Evolutionary conservation across 768 basidiomycete genomes (phyloP).

Genomic region (Coprinopsis marcescibilis): DNA sequence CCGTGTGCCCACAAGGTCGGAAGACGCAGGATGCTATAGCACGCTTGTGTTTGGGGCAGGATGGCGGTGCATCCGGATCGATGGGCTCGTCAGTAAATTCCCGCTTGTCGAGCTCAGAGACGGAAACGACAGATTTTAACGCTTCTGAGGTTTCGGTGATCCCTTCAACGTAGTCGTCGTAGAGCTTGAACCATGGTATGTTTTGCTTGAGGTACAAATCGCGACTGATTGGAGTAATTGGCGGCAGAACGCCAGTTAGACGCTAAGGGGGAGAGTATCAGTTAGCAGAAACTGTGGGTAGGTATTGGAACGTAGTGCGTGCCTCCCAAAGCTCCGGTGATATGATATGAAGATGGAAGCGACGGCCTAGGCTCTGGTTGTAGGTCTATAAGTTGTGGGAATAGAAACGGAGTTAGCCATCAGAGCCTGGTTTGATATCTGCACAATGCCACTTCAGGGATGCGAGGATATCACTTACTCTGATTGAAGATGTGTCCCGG

Average conservation of each 20-base stretch:
- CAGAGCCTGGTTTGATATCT: background rate
- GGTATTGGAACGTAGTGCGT: background rate
- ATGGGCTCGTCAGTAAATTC: constrained; percentile 1
- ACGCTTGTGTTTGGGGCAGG: constrained; percentile 8
- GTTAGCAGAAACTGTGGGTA: too few relatives aligned
- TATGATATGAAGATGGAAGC: constrained; percentile 15
- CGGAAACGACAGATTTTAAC: constrained; percentile 9
- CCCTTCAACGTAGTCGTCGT: constrained; percentile 9
- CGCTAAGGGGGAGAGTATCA: background rate
- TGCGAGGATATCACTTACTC: too few relatives aligned
- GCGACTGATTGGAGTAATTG: constrained; percentile 13
- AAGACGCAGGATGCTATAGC: constrained; percentile 6
- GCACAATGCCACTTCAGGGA: constrained; percentile 12
- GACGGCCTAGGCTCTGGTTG: constrained; percentile 13
- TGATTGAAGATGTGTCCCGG: too few relatives aligned
- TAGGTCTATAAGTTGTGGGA: too few relatives aligned
- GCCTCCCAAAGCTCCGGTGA: constrained; percentile 17
- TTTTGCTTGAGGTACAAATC: constrained; percentile 8
- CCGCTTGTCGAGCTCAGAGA: too few relatives aligned
- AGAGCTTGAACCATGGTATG: constrained; percentile 15
- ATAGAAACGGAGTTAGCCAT: background rate
- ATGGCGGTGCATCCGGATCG: constrained; percentile 12
- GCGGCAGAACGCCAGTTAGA: constrained; percentile 13
- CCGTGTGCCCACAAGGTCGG: constrained; percentile 15
- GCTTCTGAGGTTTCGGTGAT: constrained; percentile 2